Evolutionary conservation across 192 early-diverging fungal genomes (phyloP), one percentile per base, ranked within the genome.

Genomic region (Backusella macrospora): DNA sequence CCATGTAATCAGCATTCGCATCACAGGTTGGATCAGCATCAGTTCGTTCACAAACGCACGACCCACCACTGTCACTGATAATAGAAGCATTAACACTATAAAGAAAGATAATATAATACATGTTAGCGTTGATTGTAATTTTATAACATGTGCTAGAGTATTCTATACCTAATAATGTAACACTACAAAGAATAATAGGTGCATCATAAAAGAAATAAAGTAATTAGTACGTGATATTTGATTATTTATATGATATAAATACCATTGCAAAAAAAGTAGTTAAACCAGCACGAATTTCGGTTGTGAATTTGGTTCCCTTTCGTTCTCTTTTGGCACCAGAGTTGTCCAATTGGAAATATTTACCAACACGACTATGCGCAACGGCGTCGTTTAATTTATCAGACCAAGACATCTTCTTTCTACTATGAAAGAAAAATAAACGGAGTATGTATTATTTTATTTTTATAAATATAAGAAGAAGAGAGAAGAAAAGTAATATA

Each of bases 41-140:
- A 6, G 82, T 82, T 37, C 80, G 82, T 63, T 82, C 80, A 80
- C 93, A 94, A 46, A 85, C 90, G 78, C 93, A 94, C 21, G 90
- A 82, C 52, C 93, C 93, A 45, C 93, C 93, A 18, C 89, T 87
- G 72, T 93, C 91, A 10, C 86, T 86, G 77, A 94, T 83, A 73
- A 94, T 93, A 43, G 87, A 78, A 34, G 93, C 89, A 73, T 92
- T 93, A 8, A 90, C 52, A 18, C 52, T 59, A 59, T 59, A 10
- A 59, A 23, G 10, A 14, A 46, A 14, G 14, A 46, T 34, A 46
- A 12, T 46, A 14, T 14, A 14, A 46, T 46, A 3, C 2, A 14
- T 46, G 14, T 2, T 34, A 34, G 29, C 2, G 29, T 34, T 34
- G 2, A 34, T 34, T 34, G 29, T 34, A 34, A 34, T 34, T 34